Base-by-base conservation (phyloP, 2,329 filamentous ascomycete genomes). In the Sporothrix sp. region DNA sequence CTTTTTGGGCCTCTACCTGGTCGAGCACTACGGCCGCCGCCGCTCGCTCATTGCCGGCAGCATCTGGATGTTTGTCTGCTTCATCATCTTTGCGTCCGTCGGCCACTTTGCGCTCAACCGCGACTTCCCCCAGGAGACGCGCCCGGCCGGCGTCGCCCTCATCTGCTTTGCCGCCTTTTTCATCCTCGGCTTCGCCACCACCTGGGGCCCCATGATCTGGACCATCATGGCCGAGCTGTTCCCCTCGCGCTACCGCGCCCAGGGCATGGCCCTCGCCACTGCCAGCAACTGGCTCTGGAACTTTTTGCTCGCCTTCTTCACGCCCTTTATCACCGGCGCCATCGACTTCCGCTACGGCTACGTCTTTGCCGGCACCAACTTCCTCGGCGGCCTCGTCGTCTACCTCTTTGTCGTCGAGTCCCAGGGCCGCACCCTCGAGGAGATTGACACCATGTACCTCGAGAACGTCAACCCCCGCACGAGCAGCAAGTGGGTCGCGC, bases 341-440 rank as follows among this genome's bases (percentile, higher is more conserved):
- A 85, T 91, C 59, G 81, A 87, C 67, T 79, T 74, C 54, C 82
- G 85, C 10, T 60, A 72, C 0, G 83, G 84, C 40, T 88, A 87
- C 67, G 74, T 88, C 62, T 89, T 84, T 83, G 84, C 84, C 54
- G 81, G 66, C 6, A 77, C 76, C 59, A 88, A 84, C 69, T 80
- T 85, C 63, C 55, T 83, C 48, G 83, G 81, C 64, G 83, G 86
- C 56, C 68, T 80, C 14, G 86, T 87, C 60, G 82, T 85, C 14
- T 85, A 78, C 63, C 83, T 84, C 64, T 80, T 82, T 68, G 81
- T 95, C 61, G 90, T 91, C 62, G 88, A 93, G 71, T 94, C 87
- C 52, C 94, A 94, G 73, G 87, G 86, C 18, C 75, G 90, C 14
- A 82, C 79, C 0, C 76, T 94, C 23, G 88, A 95, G 66, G 80